Evolutionary conservation across 1,284 basidiomycete genomes (phyloP).

Genomic region (Porogramme epimiltina): DNA sequence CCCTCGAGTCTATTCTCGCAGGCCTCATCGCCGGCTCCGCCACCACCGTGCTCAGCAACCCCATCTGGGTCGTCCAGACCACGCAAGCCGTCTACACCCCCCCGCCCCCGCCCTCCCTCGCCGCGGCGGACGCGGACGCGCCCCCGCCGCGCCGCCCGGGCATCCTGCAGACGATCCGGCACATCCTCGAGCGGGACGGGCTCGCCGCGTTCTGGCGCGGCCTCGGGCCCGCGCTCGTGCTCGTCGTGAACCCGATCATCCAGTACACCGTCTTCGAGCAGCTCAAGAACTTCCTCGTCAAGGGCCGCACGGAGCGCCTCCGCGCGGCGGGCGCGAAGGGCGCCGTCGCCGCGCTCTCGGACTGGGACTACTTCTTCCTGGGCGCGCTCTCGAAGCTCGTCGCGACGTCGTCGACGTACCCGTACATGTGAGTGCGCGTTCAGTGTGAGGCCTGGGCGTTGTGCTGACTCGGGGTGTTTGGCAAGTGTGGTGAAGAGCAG

Average conservation of each 20-base stretch:
- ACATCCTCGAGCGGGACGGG: constrained; percentile 82
- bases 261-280: constrained; percentile 89
- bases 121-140: constrained; percentile 27
- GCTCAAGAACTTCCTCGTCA: constrained; percentile 78
- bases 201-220: constrained; percentile 88
- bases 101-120: constrained; percentile 29
- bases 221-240: constrained; percentile 90
- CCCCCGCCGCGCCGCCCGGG: constrained; percentile 54
- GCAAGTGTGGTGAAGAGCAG: constrained; percentile 81
- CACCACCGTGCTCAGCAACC: constrained; percentile 91
- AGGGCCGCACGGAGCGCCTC: constrained; percentile 56
- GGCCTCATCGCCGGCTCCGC: constrained; percentile 87
- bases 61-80: constrained; percentile 96
- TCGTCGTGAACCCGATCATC: constrained; percentile 95
- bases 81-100: constrained; percentile 80
- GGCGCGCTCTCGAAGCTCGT: constrained; percentile 88
- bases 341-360: constrained; percentile 58
- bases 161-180: constrained; percentile 68
- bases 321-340: constrained; percentile 44
- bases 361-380: constrained; percentile 89
- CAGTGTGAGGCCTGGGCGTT: too few species aligned
- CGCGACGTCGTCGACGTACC: constrained; percentile 76
- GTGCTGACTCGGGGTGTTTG: not conserved
- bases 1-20: constrained; percentile 88
- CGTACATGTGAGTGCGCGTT: constrained; percentile 76